Evolutionary conservation across 345 rosid genomes (phyloP), one percentile per base, ranked within the genome.

Genomic region (Cochlearia excelsa): DNA sequence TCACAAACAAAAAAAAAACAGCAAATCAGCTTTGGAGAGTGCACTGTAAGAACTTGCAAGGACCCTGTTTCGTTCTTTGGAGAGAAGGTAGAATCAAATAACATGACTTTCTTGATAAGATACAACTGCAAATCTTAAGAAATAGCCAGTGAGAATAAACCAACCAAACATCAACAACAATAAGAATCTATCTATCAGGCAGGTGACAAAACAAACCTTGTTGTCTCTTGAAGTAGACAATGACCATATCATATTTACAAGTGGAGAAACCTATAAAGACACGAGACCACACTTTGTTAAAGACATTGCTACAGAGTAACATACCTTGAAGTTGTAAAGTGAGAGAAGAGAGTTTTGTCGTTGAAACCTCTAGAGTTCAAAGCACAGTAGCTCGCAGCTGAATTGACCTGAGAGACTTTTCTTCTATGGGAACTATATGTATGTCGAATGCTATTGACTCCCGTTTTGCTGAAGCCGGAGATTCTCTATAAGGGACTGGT

Each of bases 381-480:
- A 59, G 51, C 35, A 16, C 23, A 9, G 42, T 31, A 23, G 63
- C 58, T 49, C 31, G 62, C 39, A 48, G 57, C 27, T 4, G 68
- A 61, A 26, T 48, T 23, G 6, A 63, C 59, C 46, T 9, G 64
- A 61, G 62, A 40, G 26, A 31, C 51, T 4, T 61, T 54, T 40
- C 62, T 46, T 46, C 31, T 16, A 16, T 16, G 23, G 39, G 33
- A 48, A 54, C 57, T 31, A 62, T 34, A 35, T 52, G 37, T 58
- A 35, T 52, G 44, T 30, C 1, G 34, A 59, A 56, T 75, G 95
- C 83, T 85, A 93, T 85, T 72, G 83, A 75, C 69, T 81, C 54
- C 94, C 95, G 7, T 93, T 89, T 72, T 83, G 94, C 54, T 83
- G 94, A 56, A 64, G 69, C 55, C 97, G 73, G 57, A 89, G 57